Conservation (phyloP, 345 rosid genomes). For the Schrenkiella parvula region DNA sequence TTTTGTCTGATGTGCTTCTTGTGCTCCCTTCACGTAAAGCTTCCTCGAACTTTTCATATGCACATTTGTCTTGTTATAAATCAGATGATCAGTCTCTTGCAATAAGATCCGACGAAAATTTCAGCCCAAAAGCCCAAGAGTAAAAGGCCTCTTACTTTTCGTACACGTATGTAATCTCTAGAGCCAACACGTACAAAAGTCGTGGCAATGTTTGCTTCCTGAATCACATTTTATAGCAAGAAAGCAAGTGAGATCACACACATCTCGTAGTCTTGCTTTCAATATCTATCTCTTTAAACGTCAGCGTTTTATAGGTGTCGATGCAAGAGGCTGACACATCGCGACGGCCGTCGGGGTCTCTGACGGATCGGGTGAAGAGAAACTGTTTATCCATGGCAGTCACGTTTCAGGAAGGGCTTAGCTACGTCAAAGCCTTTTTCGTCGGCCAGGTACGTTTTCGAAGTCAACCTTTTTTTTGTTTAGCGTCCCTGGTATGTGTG, state of each 20-base stretch:
- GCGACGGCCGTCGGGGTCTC: conserved; percentile 18
- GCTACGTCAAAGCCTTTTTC: conserved; percentile 46
- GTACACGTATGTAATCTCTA: background rate
- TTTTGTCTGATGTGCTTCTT: background rate
- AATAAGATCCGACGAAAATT: background rate
- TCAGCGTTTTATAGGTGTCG: background rate
- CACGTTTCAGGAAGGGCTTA: conserved; percentile 47
- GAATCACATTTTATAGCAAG: background rate
- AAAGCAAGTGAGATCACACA: background rate
- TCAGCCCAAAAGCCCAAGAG: background rate
- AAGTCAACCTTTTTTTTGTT: too few relatives aligned
- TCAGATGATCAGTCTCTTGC: background rate
- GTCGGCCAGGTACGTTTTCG: conserved; percentile 36
- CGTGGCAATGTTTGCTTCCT: conserved; percentile 19
- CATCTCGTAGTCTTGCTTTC: background rate
- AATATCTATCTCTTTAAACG: background rate
- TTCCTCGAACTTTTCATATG: background rate
- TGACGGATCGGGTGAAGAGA: conserved; percentile 32
- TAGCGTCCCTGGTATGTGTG: background rate
- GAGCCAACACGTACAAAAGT: background rate
- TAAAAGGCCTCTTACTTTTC: background rate
- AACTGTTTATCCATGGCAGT: conserved; percentile 39
- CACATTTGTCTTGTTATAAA: background rate
- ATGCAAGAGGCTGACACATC: conserved; percentile 9
- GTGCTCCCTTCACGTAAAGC: background rate